Evolutionary conservation across 1,284 basidiomycete genomes (phyloP), one percentile per base, ranked within the genome.

Genomic region (Albatrellus sp.): DNA sequence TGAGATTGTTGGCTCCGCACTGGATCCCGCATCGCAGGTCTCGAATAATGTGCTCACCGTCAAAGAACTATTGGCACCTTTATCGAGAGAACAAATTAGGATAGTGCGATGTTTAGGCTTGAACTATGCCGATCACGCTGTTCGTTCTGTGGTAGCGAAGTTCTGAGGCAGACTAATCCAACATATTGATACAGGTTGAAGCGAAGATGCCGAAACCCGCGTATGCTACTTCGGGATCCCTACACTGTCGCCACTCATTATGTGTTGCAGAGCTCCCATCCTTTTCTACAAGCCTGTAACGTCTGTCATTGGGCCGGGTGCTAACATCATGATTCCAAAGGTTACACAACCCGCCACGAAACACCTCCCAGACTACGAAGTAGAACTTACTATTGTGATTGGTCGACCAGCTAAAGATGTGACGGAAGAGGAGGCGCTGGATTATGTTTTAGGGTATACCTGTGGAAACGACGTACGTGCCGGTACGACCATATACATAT

Each of bases 321-420:
- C 78, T 5, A 67, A 73, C 0, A 70, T 90, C 24, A 64, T 65
- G n/a, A 73, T 91, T 37, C 87, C 88, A 0, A 70, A 63, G 30
- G 74, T 71, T 40, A 76, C 78, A 1, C 75, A 81, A 53, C 88
- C 88, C 19, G 70, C 79, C 1, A 69, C 80, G 17, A 77, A 76
- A 40, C 78, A 86, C 52, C 65, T 82, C 2, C 74, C 87, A 0
- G 91, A 96, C 61, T 94, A 90, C 56, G 91, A 96, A 58, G 81
- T 88, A 40, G 91, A 96, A 55, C 65, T 96, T 11, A 85, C 78
- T 32, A 73, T 93, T 50, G 81, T 94, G 46, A 87, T 94, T 38
- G 88, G 87, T 14, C 85, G 82, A 55, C 59, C 75, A 0, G 82
- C 83, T 40, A 86, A 82, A 64, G 65, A 93, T 54, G 87, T 92